Evolutionary conservation across 1,284 basidiomycete genomes (phyloP).

Genomic region (Apiotrichum gracile): DNA sequence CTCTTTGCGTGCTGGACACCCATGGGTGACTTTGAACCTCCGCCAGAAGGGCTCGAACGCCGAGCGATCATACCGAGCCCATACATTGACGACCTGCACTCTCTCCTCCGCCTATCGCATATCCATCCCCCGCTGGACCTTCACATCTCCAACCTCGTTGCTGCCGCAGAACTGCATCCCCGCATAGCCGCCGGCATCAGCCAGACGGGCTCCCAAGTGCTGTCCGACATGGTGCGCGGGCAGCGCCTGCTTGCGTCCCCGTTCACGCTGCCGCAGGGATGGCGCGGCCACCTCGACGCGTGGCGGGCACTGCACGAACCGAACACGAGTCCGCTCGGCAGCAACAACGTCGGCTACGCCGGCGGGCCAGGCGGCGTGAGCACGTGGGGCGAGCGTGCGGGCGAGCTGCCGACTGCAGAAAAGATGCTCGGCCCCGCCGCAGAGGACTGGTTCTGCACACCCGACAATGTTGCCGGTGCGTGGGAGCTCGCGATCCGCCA

Average conservation of each 20-base stretch:
- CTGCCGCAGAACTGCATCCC: constrained; percentile 33
- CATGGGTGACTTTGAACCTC: constrained; percentile 12
- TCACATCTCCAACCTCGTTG: constrained; percentile 39
- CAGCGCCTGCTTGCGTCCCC: constrained; percentile 28
- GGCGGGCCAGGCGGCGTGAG: constrained; percentile 33
- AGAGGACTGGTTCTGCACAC: constrained; percentile 27
- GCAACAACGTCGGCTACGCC: constrained; percentile 11
- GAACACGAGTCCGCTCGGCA: neutral
- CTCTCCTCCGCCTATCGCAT: constrained; percentile 34
- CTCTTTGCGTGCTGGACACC: constrained; percentile 25
- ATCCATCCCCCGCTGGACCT: constrained; percentile 36
- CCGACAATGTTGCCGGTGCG: constrained; percentile 29
- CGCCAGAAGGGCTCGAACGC: constrained; percentile 10
- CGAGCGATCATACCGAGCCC: constrained; percentile 15
- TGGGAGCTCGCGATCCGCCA: constrained; percentile 30
- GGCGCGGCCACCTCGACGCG: constrained; percentile 13
- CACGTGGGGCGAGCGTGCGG: constrained; percentile 33
- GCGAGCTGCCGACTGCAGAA: constrained; percentile 28
- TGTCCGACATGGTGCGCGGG: constrained; percentile 27
- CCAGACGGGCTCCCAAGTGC: constrained; percentile 13
- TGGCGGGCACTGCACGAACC: constrained; percentile 3
- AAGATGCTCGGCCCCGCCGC: constrained; percentile 10
- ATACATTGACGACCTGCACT: constrained; percentile 26
- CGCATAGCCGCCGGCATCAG: constrained; percentile 28
- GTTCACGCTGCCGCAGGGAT: constrained; percentile 25